Evolutionary conservation across 1,139 yeast species (phyloP).

Genomic region (Torulaspora pretoriensis): DNA sequence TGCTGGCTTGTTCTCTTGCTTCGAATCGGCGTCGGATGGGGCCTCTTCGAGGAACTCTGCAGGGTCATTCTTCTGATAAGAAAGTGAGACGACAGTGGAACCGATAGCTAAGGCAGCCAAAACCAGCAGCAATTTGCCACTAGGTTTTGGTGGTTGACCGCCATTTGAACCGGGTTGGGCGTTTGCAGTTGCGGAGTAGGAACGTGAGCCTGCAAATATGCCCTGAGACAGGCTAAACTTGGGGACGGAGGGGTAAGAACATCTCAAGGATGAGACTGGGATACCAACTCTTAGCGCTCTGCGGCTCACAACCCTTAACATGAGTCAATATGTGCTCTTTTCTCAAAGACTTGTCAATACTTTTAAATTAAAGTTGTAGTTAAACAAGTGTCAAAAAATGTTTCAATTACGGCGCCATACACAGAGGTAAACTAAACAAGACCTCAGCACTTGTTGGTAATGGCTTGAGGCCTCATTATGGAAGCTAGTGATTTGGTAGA

Average conservation of each 20-base stretch:
- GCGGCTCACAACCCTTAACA: conserved; percentile 1
- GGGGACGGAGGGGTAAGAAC: background rate
- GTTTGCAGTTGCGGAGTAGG: conserved; percentile 5
- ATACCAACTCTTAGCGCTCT: background rate
- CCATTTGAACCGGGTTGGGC: background rate
- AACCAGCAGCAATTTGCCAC: conserved; percentile 32
- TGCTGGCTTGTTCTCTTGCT: conserved; percentile 36
- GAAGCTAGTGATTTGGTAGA: conserved; percentile 8
- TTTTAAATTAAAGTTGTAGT: too few relatives aligned
- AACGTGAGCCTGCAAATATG: conserved; percentile 1
- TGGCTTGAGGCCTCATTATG: conserved; percentile 1
- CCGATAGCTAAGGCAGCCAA: conserved; percentile 41
- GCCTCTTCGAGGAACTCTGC: conserved; percentile 44
- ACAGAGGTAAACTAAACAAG: background rate
- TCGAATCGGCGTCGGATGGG: conserved; percentile 14
- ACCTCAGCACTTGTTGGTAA: background rate
- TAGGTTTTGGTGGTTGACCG: conserved; percentile 12
- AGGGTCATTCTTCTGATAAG: conserved; percentile 46
- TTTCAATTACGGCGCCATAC: background rate
- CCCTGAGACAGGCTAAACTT: background rate
- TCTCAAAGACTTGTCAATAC: background rate
- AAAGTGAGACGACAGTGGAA: conserved; percentile 45
- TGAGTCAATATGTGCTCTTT: background rate
- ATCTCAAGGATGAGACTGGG: background rate
- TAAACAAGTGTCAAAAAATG: background rate